phyloP scores from a whole-genome alignment of 768 basidiomycete genomes.

The Baorangia bicolor region DNA sequence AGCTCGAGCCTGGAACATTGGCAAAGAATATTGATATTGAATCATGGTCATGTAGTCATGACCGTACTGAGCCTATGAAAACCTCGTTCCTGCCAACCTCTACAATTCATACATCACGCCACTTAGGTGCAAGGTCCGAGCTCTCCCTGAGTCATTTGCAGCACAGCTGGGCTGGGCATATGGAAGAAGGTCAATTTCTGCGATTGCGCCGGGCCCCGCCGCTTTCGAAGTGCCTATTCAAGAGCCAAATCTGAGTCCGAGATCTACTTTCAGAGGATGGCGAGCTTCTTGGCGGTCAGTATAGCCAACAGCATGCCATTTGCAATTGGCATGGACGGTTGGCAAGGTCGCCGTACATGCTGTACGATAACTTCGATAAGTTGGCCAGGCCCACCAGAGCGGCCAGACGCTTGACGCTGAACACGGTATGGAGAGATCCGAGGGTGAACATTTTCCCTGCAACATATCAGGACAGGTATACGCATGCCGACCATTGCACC shows the following conservation, averaged over 20 bases:
- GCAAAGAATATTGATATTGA: too few relatives aligned
- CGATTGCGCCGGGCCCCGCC: neutral
- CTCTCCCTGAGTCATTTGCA: neutral
- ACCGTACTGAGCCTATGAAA: too few relatives aligned
- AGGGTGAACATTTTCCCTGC: neutral
- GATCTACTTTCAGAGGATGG: constrained; percentile 2
- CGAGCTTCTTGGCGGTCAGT: neutral
- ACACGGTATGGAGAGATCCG: neutral
- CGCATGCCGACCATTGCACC: neutral
- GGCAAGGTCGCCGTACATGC: constrained; percentile 1
- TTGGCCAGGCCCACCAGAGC: too few relatives aligned
- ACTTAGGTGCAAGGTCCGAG: neutral
- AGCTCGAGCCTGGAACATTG: too few relatives aligned
- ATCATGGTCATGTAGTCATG: too few relatives aligned
- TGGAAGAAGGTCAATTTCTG: neutral
- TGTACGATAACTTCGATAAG: neutral
- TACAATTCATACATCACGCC: neutral
- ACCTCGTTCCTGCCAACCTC: constrained; percentile 1
- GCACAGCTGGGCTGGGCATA: constrained; percentile 6
- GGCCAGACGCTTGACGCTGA: neutral
- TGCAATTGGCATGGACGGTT: constrained; percentile 15
- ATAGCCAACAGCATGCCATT: constrained; percentile 3
- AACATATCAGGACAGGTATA: too few relatives aligned
- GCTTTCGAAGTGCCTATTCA: too few relatives aligned
- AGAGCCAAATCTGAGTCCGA: neutral